Evolutionary conservation across 2,329 filamentous ascomycete species (phyloP).

Genomic region (Ampelomyces quisqualis): DNA sequence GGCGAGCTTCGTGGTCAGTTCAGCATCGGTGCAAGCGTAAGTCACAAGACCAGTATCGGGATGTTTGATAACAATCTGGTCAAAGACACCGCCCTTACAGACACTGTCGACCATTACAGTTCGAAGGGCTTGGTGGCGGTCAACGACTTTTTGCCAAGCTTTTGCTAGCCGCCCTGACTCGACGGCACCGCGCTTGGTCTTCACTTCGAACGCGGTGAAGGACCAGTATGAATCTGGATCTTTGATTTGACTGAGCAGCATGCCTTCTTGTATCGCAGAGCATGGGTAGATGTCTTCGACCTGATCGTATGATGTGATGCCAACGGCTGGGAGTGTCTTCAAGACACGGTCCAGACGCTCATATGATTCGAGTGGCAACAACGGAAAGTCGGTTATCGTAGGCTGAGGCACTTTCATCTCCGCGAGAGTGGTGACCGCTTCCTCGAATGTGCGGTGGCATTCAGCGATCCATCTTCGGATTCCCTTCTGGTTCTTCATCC

Average conservation of each 20-base stretch:
- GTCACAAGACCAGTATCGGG: slow-evolving; percentile 26
- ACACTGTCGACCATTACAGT: slow-evolving; percentile 40
- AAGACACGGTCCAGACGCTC: slow-evolving; percentile 31
- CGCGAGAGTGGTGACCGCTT: slow-evolving; percentile 28
- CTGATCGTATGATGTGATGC: slow-evolving; percentile 23
- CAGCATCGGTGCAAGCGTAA: slow-evolving; percentile 26
- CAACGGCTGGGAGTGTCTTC: slow-evolving; percentile 26
- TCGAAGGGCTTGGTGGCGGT: slow-evolving; percentile 36
- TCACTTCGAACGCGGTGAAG: slow-evolving; percentile 32
- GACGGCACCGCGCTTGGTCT: slow-evolving; percentile 20
- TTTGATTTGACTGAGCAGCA: slow-evolving; percentile 38
- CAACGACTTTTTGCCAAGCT: slow-evolving; percentile 37
- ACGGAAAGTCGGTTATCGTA: slow-evolving; percentile 36
- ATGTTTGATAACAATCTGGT: slow-evolving; percentile 37
- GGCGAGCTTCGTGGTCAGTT: slow-evolving; percentile 22
- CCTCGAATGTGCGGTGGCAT: slow-evolving; percentile 34
- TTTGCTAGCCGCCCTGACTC: slow-evolving; percentile 24
- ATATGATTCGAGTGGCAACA: slow-evolving; percentile 36
- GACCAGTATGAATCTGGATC: slow-evolving; percentile 35
- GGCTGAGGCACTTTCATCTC: slow-evolving; percentile 28
- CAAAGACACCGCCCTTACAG: slow-evolving; percentile 39
- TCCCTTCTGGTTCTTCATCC: slow-evolving; percentile 36
- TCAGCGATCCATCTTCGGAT: slow-evolving; percentile 39
- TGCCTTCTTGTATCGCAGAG: slow-evolving; percentile 36
- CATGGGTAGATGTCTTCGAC: slow-evolving; percentile 40